Evolutionary conservation across 1,284 basidiomycete species (phyloP).

Genomic region (Naganishia sp.): DNA sequence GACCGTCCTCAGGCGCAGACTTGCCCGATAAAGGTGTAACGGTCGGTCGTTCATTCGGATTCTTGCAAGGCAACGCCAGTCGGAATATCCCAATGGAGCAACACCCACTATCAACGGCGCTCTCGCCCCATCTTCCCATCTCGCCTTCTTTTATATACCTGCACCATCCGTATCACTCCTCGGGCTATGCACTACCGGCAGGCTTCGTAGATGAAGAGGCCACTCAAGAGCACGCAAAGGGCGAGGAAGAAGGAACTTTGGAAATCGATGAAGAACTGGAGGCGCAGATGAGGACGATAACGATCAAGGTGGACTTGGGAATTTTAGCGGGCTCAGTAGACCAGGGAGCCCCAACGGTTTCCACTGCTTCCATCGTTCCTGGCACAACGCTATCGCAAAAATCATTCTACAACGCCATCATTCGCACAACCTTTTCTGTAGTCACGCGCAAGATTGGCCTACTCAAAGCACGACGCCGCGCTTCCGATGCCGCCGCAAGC

Average conservation of each 20-base stretch:
- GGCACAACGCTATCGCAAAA: constrained; percentile 1
- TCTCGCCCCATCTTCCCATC: constrained; percentile 58
- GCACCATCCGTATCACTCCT: constrained; percentile 62
- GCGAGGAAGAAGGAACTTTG: background rate
- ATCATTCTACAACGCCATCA: constrained; percentile 23
- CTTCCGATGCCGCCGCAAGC: too few species aligned
- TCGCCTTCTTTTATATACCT: constrained; percentile 71
- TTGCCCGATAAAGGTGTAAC: too few species aligned
- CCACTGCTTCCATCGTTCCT: background rate
- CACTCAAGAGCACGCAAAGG: background rate
- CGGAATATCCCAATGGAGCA: background rate
- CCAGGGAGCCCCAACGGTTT: background rate
- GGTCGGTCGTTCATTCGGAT: too few species aligned
- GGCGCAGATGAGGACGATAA: background rate
- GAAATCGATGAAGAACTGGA: background rate
- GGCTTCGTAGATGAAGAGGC: background rate
- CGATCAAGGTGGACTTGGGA: background rate
- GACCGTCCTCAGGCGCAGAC: too few species aligned
- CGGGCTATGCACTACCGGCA: constrained; percentile 38
- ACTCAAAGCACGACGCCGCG: background rate
- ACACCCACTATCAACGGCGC: constrained; percentile 43
- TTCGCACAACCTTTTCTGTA: background rate
- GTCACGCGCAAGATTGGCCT: background rate
- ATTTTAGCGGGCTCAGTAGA: background rate
- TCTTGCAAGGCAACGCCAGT: background rate